Percentiles rank a stretch among this genome's conserved stretches.
phyloP scores from a whole-genome alignment of 2,329 filamentous ascomycete species.

The Penicillium sp. region DNA sequence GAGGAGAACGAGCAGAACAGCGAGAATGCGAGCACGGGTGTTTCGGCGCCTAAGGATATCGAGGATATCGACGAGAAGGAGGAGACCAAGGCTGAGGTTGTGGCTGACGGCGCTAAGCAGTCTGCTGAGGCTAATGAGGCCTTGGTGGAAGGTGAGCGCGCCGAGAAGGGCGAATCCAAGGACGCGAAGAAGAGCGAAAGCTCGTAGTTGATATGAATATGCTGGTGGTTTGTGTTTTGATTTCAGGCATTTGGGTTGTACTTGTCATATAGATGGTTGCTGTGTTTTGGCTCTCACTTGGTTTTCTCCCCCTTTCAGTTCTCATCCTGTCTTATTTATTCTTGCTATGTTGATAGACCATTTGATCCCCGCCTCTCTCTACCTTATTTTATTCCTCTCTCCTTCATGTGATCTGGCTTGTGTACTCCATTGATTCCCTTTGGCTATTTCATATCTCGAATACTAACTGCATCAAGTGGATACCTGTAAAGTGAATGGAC shows the following conservation, averaged over 20 bases:
- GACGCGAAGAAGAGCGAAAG: slow-evolving; percentile 30
- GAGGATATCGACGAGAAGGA: slow-evolving; percentile 96
- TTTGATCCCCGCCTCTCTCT: slow-evolving; percentile 12
- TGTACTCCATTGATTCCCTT: slow-evolving; percentile 19
- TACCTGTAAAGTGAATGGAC: not conserved
- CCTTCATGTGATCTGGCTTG: slow-evolving; percentile 9
- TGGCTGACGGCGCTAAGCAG: slow-evolving; percentile 46
- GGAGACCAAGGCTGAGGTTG: slow-evolving; percentile 54
- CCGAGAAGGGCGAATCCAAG: slow-evolving; percentile 27
- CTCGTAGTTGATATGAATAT: slow-evolving; percentile 17
- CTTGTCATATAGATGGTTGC: slow-evolving; percentile 14
- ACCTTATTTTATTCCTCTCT: slow-evolving; percentile 7
- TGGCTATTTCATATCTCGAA: slow-evolving; percentile 13
- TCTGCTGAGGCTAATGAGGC: slow-evolving; percentile 46
- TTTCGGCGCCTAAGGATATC: slow-evolving; percentile 74
- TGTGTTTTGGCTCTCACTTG: slow-evolving; percentile 1
- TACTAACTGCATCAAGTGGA: not conserved
- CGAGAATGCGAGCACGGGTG: slow-evolving; percentile 71
- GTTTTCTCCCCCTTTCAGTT: slow-evolving; percentile 15
- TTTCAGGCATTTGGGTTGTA: slow-evolving; percentile 6
- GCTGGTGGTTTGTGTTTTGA: slow-evolving; percentile 12
- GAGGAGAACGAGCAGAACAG: slow-evolving; percentile 94
- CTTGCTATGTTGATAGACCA: slow-evolving; percentile 24
- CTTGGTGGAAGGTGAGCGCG: slow-evolving; percentile 39
- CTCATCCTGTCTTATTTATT: slow-evolving; percentile 24